Percentiles rank a stretch among this genome's conserved stretches.
phyloP scores from a whole-genome alignment of 257 asterid genomes.

The Mentha longifolia region DNA sequence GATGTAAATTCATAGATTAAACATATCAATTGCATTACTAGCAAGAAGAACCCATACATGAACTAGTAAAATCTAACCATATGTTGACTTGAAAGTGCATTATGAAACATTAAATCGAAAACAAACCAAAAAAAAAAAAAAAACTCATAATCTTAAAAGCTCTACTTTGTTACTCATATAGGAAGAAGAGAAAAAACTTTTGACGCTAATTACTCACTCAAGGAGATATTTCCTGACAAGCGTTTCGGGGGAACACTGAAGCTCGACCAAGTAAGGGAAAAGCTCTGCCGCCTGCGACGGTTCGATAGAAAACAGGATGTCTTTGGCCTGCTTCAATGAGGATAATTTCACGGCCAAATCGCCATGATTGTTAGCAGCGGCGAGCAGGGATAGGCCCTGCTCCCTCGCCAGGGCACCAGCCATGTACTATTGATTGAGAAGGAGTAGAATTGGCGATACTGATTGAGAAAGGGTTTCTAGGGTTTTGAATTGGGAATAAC shows the following conservation, averaged over 20 bases:
- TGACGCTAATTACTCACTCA: constrained; percentile 49
- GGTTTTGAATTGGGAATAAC: constrained; percentile 46
- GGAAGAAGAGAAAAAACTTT: background rate
- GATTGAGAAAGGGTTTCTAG: constrained; percentile 40
- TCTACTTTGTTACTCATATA: background rate
- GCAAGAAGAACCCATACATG: constrained; percentile 11
- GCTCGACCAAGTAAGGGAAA: constrained; percentile 77
- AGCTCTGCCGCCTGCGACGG: constrained; percentile 75
- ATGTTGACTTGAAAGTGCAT: constrained; percentile 2
- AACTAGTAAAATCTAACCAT: constrained; percentile 12
- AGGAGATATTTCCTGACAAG: constrained; percentile 79
- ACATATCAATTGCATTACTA: constrained; percentile 10
- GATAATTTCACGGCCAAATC: constrained; percentile 87
- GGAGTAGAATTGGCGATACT: constrained; percentile 15
- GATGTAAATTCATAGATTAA: background rate
- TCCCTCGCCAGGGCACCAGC: constrained; percentile 66
- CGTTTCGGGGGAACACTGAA: constrained; percentile 88
- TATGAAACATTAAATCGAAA: constrained; percentile 3
- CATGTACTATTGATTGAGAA: constrained; percentile 39
- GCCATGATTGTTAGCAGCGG: constrained; percentile 91
- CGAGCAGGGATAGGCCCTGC: constrained; percentile 82
- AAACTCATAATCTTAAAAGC: constrained; percentile 1
- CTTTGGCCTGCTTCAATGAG: constrained; percentile 84
- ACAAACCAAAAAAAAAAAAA: background rate
- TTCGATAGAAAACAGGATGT: constrained; percentile 63